Conservation (phyloP, 768 basidiomycete genomes). For the Tulasnella sp. region DNA sequence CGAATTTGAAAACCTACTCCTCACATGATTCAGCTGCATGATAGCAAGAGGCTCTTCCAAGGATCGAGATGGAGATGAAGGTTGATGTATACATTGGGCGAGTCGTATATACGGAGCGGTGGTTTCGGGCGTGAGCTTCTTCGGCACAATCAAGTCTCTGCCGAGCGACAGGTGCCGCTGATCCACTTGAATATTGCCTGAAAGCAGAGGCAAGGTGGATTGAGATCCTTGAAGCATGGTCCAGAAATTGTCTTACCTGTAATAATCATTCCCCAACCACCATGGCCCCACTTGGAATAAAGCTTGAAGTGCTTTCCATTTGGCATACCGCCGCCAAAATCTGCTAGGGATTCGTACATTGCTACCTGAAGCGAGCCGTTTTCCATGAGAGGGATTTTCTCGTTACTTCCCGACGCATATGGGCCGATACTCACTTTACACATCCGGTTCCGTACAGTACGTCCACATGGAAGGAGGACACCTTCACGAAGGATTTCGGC, state of each 20-base stretch:
- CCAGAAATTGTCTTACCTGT: slow-evolving; percentile 42
- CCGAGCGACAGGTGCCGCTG: slow-evolving; percentile 55
- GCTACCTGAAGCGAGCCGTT: slow-evolving; percentile 65
- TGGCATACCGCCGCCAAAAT: slow-evolving; percentile 58
- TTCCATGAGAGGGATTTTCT: not conserved
- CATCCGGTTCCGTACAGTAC: slow-evolving; percentile 33
- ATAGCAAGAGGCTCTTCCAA: slow-evolving; percentile 40
- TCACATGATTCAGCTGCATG: slow-evolving; percentile 67
- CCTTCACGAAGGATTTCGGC: not conserved
- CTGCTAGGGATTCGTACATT: slow-evolving; percentile 75
- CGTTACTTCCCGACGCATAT: not conserved
- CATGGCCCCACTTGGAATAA: slow-evolving; percentile 64
- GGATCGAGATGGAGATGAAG: not conserved
- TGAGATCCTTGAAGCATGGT: not conserved
- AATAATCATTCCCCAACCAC: slow-evolving; percentile 79
- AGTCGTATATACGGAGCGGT: slow-evolving; percentile 43
- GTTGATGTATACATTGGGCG: slow-evolving; percentile 41
- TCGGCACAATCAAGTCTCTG: slow-evolving; percentile 57
- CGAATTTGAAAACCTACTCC: no score
- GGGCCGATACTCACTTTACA: slow-evolving; percentile 33
- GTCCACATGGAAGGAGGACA: slow-evolving; percentile 13
- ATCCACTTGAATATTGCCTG: slow-evolving; percentile 58
- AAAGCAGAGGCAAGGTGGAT: no score
- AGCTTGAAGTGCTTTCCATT: slow-evolving; percentile 51
- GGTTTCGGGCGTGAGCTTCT: slow-evolving; percentile 31